These are phyloP conservation scores for Trifolium repens DNA, from an alignment of 306 rosid species.

Conservation along the genomic window DNA sequence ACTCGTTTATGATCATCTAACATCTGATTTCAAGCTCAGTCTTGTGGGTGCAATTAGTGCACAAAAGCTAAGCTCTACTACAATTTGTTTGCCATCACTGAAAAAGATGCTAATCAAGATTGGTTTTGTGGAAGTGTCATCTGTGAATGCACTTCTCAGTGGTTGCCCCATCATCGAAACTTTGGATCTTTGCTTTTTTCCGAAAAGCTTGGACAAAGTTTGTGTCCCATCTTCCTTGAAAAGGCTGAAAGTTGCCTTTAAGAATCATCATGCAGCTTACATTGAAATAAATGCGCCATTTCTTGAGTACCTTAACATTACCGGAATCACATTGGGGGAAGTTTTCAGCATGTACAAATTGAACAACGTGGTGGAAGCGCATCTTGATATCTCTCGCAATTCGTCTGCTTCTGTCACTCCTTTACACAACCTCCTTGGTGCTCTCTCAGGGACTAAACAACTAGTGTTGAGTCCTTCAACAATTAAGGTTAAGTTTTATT, in stretches of 20 bases:
- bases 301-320: neutral
- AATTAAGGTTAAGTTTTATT: neutral
- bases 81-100: neutral
- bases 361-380: neutral
- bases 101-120: neutral
- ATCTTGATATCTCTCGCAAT: neutral
- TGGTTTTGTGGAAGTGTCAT: neutral
- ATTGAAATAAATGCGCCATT: neutral
- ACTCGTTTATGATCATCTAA: too few species aligned
- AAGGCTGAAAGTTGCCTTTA: neutral
- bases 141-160: neutral
- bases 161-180: neutral
- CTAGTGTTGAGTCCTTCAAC: neutral
- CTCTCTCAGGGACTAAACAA: neutral
- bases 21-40: neutral
- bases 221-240: neutral
- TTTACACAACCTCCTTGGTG: neutral
- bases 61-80: neutral
- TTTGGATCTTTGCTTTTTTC: neutral
- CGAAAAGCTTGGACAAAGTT: neutral
- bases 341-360: neutral
- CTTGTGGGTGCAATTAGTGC: neutral
- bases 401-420: neutral
- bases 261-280: neutral
- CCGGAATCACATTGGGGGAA: neutral